phyloP scores from a whole-genome alignment of 768 basidiomycete species.

The Hygrophoropsis aurantiaca region DNA sequence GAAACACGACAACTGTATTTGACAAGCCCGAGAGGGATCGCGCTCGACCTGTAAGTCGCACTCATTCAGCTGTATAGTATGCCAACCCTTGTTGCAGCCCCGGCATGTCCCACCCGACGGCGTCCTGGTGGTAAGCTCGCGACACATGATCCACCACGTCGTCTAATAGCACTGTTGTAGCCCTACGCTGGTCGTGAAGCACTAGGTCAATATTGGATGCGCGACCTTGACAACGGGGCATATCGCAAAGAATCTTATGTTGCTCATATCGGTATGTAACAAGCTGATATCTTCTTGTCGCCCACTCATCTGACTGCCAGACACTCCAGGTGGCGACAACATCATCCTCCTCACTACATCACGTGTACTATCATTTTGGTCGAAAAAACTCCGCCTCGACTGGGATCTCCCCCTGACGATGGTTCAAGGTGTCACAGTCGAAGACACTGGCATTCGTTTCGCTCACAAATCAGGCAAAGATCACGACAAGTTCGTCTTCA shows the following conservation, averaged over 20 bases:
- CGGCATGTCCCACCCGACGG: conserved; percentile 86
- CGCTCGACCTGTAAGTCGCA: conserved; percentile 62
- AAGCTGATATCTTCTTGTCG: neutral
- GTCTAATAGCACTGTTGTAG: conserved; percentile 37
- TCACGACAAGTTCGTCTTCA: conserved; percentile 73
- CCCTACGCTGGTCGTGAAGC: conserved; percentile 90
- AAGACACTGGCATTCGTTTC: conserved; percentile 89
- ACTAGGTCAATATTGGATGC: conserved; percentile 95
- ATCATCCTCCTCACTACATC: conserved; percentile 78
- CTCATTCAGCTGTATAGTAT: neutral
- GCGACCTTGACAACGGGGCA: conserved; percentile 85
- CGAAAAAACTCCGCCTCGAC: conserved; percentile 77
- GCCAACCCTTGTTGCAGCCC: conserved; percentile 47
- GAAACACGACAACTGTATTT: conserved; percentile 98
- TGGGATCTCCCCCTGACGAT: conserved; percentile 92
- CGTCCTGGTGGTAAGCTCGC: conserved; percentile 69
- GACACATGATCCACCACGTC: neutral
- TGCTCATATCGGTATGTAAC: conserved; percentile 79
- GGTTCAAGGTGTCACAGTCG: conserved; percentile 84
- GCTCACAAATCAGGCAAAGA: conserved; percentile 77
- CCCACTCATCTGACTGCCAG: conserved; percentile 35
- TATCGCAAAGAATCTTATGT: conserved; percentile 86
- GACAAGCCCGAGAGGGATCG: conserved; percentile 90
- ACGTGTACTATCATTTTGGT: conserved; percentile 81
- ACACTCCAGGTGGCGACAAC: conserved; percentile 77